phyloP scores from a whole-genome alignment of 768 basidiomycete species.

The Sporobolomyces roseus region DNA sequence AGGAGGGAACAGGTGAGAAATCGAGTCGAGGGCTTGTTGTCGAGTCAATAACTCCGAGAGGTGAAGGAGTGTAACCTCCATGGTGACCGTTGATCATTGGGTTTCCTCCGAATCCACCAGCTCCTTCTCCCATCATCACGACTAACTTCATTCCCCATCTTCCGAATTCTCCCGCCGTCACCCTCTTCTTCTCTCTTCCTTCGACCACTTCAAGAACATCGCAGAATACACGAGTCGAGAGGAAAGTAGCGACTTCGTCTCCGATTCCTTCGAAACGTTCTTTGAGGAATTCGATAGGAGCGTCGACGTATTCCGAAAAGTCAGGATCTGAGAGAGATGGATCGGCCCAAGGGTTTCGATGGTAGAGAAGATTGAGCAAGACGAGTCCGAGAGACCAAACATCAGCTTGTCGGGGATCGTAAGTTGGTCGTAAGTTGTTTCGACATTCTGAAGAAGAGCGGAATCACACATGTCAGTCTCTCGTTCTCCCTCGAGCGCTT shows the following conservation, averaged over 20 bases:
- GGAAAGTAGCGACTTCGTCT: conserved; percentile 72
- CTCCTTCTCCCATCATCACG: conserved; percentile 40
- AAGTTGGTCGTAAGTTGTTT: conserved; percentile 92
- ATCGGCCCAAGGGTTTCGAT: conserved; percentile 97
- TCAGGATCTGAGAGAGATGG: conserved; percentile 76
- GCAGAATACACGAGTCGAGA: conserved; percentile 79
- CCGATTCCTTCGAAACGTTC: conserved; percentile 69
- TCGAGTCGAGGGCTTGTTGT: conserved; percentile 39
- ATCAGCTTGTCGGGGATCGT: conserved; percentile 89
- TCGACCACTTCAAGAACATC: conserved; percentile 53
- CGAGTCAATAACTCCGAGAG: conserved; percentile 44
- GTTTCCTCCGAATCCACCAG: conserved; percentile 11
- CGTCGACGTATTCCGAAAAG: conserved; percentile 72
- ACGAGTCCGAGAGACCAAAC: conserved; percentile 99
- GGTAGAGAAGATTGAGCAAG: conserved; percentile 98
- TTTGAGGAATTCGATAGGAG: conserved; percentile 82
- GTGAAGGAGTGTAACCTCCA: conserved; percentile 54
- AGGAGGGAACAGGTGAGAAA: conserved; percentile 25
- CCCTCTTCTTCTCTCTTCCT: conserved; percentile 52
- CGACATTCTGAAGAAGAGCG: conserved; percentile 80
- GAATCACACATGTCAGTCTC: too few relatives aligned
- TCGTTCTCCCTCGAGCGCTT: too few relatives aligned
- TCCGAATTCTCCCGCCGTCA: conserved; percentile 78
- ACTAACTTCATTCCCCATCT: conserved; percentile 73
- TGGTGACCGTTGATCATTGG: conserved; percentile 52